phyloP scores from a whole-genome alignment of 257 asterid genomes.

The Solanum corneliomulleri region DNA sequence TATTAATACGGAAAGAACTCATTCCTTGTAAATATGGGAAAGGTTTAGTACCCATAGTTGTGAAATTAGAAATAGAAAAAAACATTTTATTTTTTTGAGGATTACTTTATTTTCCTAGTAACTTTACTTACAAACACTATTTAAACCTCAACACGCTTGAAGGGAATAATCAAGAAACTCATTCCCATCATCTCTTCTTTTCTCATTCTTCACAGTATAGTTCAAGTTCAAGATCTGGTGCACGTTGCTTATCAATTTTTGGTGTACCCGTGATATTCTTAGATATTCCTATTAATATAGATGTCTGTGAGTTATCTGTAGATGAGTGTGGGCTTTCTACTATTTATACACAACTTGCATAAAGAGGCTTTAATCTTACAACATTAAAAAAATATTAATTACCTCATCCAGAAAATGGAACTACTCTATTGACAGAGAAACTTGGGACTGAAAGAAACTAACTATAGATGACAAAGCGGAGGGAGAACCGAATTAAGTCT shows the following conservation, averaged over 20 bases:
- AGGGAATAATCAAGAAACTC: not conserved
- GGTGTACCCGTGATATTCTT: not conserved
- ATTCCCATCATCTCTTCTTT: not conserved
- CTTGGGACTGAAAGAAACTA: not conserved
- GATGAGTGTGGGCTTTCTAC: not conserved
- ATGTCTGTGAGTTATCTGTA: not conserved
- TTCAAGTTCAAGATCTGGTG: not conserved
- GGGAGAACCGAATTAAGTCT: not conserved
- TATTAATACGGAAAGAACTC: not conserved
- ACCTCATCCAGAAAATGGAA: not conserved
- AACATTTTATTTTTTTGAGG: not conserved
- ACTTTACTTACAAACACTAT: not conserved
- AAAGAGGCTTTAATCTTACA: not conserved
- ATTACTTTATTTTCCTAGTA: not conserved
- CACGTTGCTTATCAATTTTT: not conserved
- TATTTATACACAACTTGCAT: not conserved
- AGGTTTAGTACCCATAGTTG: not conserved
- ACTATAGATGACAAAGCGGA: not conserved
- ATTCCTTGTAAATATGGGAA: not conserved
- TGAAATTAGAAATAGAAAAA: not conserved
- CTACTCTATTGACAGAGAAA: not conserved
- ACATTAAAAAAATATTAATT: not conserved
- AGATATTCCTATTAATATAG: not conserved
- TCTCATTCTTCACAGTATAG: not conserved
- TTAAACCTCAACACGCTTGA: not conserved